Base-by-base conservation (phyloP, 768 basidiomycete species). In the Tricholoma sp. region DNA sequence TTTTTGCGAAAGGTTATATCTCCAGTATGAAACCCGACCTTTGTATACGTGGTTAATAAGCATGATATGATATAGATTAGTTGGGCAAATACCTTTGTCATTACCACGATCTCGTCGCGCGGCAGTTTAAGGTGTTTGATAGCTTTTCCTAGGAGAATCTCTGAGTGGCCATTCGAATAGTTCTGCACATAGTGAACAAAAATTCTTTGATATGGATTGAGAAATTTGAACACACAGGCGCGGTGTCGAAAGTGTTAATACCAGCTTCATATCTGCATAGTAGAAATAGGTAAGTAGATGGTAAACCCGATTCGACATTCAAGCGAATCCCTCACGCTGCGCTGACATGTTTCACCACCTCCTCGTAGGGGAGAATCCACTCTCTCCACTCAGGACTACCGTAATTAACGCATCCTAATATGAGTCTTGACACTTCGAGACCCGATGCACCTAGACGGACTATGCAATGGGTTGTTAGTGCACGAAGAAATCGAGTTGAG, bases 31-130 rank as follows among this genome's bases (percentile, higher is more conserved):
- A 18, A 34, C 18, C 33, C 36, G 34, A 33, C 32, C 31, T 37
- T n/a, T 42, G 17, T 6, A 34, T 12, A 34, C 4, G 15, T 15
- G 7, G 18, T 50, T 50, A 29, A 4, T 17, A 33, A 50, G 31
- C 20, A 34, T 20, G 10, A 8, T 7, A 29, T 53, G 29, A 15
- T 13, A 18, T 13, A 18, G 20, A 10, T 17, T 6, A 34, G 13
- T 37, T 15, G 34, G 20, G 2, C 24, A 53, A 63, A 42, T 56
- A 81, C 81, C 73, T 90, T 90, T 54, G 89, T 89, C 76, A 90
- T 78, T 15, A 91, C 80, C 12, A 91, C 88, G 42, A 90, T 81
- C 58, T 84, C 80, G 10, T 87, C 85, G 1, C 89, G 80, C 24
- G 86, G 86, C 15, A 88, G 72, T 29, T 81, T 68, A 59, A 80